Evolutionary conservation across 2,329 filamentous ascomycete species (phyloP).

Genomic region (Sclerotinia trifoliorum): DNA sequence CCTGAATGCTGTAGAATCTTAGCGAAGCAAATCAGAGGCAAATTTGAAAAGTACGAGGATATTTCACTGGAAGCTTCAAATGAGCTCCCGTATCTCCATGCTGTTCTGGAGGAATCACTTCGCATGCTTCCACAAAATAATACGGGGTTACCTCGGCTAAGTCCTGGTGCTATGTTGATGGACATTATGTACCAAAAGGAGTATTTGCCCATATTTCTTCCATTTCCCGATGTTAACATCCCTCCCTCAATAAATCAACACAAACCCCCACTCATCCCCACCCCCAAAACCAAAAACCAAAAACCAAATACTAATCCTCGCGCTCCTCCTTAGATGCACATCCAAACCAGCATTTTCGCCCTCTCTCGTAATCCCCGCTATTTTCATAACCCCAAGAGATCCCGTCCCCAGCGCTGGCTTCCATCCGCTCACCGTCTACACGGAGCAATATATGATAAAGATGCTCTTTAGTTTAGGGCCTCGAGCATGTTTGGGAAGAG

Average conservation of each 20-base stretch:
- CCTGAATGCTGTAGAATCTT: too few species aligned
- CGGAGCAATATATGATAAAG: not conserved
- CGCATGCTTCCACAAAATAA: too few species aligned
- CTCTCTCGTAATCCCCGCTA: not conserved
- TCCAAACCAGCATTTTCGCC: not conserved
- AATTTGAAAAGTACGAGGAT: too few species aligned
- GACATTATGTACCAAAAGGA: not conserved
- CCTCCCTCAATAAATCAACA: not conserved
- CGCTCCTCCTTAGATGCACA: not conserved
- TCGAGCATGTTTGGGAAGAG: not conserved
- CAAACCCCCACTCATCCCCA: not conserved
- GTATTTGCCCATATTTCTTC: too few species aligned
- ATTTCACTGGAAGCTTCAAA: too few species aligned
- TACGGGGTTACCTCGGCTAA: not conserved
- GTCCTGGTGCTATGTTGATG: not conserved
- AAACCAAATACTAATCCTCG: too few species aligned
- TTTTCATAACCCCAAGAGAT: too few species aligned
- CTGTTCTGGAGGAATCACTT: too few species aligned
- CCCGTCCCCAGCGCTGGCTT: not conserved
- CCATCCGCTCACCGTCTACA: not conserved
- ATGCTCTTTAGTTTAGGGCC: not conserved
- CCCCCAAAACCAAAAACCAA: too few species aligned
- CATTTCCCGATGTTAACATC: too few species aligned
- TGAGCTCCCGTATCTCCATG: too few species aligned
- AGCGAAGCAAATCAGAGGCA: too few species aligned